These are phyloP conservation scores for Epichloe elymi DNA, from an alignment of 2,329 filamentous ascomycete genomes.

Conservation along the genomic window DNA sequence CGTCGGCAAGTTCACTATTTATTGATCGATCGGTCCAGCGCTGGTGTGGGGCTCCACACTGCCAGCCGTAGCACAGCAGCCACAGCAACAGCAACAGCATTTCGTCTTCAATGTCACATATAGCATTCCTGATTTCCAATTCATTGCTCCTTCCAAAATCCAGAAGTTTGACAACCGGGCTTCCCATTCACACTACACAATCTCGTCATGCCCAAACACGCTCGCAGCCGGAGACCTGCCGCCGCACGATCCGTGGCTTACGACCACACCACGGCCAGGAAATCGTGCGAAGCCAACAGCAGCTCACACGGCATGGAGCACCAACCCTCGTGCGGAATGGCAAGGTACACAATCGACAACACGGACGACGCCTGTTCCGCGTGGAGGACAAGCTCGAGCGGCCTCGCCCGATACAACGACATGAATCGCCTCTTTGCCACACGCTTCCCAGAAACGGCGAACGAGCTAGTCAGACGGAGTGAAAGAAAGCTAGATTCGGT, in stretches of 20 bases:
- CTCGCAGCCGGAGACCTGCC: neutral
- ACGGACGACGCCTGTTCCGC: neutral
- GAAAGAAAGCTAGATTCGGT: neutral
- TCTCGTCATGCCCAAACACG: neutral
- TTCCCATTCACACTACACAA: neutral
- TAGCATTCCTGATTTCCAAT: neutral
- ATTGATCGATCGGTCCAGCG: too few relatives aligned
- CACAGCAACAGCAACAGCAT: too few relatives aligned
- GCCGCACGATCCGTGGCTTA: neutral
- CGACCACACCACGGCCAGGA: neutral
- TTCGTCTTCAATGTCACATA: too few relatives aligned
- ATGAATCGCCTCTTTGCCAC: neutral
- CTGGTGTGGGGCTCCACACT: too few relatives aligned
- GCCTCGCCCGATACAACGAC: neutral
- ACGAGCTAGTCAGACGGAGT: neutral
- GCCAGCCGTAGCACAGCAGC: too few relatives aligned
- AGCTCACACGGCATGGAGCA: neutral
- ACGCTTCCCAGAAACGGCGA: neutral
- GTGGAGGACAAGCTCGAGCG: neutral
- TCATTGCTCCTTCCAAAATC: too few relatives aligned
- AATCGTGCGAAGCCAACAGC: neutral
- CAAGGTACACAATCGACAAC: neutral
- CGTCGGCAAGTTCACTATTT: too few relatives aligned
- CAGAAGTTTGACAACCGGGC: too few relatives aligned
- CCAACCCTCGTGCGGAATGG: neutral